Evolutionary conservation across 495 filamentous ascomycete genomes (phyloP).

Genomic region (Friedmanniomyces simplex): DNA sequence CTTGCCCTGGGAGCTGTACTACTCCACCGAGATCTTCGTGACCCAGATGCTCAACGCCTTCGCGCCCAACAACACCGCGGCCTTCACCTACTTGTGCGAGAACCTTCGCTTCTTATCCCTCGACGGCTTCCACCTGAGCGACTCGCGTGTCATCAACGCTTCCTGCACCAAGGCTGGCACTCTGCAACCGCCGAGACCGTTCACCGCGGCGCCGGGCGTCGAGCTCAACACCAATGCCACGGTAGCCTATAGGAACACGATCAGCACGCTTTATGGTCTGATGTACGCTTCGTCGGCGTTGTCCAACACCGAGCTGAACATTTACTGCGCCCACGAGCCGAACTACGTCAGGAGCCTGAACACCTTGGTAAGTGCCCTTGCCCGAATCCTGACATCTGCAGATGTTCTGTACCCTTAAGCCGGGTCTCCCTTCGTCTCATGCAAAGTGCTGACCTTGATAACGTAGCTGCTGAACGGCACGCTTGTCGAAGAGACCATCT

Average conservation of each 20-base stretch:
- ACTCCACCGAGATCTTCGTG: slow-evolving; percentile 6
- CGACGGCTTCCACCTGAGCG: slow-evolving; percentile 5
- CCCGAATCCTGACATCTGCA: no score
- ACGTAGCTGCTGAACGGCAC: slow-evolving; percentile 7
- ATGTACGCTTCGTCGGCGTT: background rate
- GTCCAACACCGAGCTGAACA: background rate
- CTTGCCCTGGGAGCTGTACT: background rate
- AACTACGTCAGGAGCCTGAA: slow-evolving; percentile 6
- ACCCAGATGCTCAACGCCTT: slow-evolving; percentile 13
- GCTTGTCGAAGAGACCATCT: slow-evolving; percentile 9
- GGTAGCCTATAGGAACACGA: slow-evolving; percentile 1
- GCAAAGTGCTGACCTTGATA: background rate
- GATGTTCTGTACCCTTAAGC: no score
- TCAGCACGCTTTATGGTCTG: slow-evolving; percentile 7
- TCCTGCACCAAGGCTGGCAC: background rate
- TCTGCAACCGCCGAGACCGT: background rate
- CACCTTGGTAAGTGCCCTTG: background rate
- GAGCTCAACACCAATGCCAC: background rate
- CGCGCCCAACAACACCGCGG: background rate
- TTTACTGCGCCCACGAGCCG: slow-evolving; percentile 5
- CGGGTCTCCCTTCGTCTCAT: no score
- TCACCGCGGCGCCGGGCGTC: background rate
- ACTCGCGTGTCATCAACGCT: background rate
- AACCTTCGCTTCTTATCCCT: slow-evolving; percentile 2
- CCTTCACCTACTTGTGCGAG: slow-evolving; percentile 5